These are phyloP conservation scores for Vicia faba DNA, from an alignment of 306 rosid genomes.

Conservation along the genomic window DNA sequence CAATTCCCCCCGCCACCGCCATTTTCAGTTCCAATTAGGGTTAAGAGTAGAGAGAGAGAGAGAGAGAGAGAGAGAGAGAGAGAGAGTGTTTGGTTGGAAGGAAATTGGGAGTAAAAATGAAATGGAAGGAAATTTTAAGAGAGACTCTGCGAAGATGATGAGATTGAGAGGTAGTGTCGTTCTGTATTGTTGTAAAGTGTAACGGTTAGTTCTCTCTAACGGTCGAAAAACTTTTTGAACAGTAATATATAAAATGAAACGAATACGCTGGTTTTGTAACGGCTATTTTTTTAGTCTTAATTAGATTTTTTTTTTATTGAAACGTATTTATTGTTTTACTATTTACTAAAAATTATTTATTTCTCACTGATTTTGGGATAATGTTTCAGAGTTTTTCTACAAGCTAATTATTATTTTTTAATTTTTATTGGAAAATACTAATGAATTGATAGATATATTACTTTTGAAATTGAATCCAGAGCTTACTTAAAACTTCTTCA, in stretches of 20 bases:
- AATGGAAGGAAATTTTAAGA: neutral
- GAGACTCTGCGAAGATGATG: neutral
- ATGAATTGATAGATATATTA: no score
- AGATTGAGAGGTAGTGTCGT: neutral
- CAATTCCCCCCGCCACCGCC: slow-evolving; percentile 56
- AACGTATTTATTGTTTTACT: neutral
- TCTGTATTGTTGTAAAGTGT: slow-evolving; percentile 34
- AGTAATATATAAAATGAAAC: slow-evolving; percentile 7
- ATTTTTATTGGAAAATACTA: no score
- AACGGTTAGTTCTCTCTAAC: slow-evolving; percentile 51
- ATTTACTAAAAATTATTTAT: neutral
- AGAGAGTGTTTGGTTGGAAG: neutral
- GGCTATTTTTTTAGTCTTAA: slow-evolving; percentile 30
- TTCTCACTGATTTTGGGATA: neutral
- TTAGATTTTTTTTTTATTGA: neutral
- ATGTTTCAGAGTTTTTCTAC: no score
- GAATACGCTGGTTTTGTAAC: neutral
- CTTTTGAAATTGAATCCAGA: no score
- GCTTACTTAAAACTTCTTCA: no score
- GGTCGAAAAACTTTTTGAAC: slow-evolving; percentile 45
- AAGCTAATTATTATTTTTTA: no score
- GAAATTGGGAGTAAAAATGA: neutral
- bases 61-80: slow-evolving; percentile 1
- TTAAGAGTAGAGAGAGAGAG: neutral
- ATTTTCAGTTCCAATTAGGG: slow-evolving; percentile 29